phyloP scores from a whole-genome alignment of 2,329 filamentous ascomycete species.

The Arthrinium phaeospermum region DNA sequence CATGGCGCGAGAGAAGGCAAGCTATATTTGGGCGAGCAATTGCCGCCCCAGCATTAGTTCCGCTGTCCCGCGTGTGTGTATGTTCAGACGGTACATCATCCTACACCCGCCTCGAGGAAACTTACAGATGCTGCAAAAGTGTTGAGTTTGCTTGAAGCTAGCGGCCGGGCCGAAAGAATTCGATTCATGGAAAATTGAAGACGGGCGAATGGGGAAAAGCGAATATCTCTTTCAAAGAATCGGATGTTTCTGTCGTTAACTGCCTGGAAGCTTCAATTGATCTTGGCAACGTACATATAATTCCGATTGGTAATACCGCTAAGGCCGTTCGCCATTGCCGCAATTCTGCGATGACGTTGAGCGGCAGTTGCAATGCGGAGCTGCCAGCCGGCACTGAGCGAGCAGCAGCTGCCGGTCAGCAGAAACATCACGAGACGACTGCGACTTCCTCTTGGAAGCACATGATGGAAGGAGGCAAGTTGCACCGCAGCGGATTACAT shows the following conservation, averaged over 20 bases:
- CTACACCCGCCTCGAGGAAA: slow-evolving; percentile 20
- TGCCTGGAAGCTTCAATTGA: neutral
- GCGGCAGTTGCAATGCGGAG: slow-evolving; percentile 3
- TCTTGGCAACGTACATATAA: neutral
- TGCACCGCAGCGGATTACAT: neutral
- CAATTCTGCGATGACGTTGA: slow-evolving; percentile 1
- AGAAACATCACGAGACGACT: neutral
- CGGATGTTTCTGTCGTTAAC: slow-evolving; percentile 2
- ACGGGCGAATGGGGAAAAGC: neutral
- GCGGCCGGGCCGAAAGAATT: slow-evolving; percentile 43
- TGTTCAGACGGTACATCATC: slow-evolving; percentile 10
- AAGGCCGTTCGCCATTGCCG: neutral
- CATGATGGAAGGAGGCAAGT: neutral
- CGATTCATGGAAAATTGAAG: slow-evolving; percentile 46
- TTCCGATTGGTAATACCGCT: neutral
- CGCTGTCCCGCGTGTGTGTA: neutral
- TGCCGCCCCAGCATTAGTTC: slow-evolving; percentile 21
- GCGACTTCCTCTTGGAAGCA: neutral
- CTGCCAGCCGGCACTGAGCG: neutral
- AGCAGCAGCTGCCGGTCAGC: neutral
- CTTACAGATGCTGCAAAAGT: slow-evolving; percentile 38
- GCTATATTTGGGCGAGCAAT: slow-evolving; percentile 34
- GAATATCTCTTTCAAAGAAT: neutral
- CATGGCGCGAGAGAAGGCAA: slow-evolving; percentile 62
- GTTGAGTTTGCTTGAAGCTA: slow-evolving; percentile 40